These are phyloP conservation scores for Escallonia herrerae DNA, from an alignment of 129 eudicot genomes.

Conservation along the genomic window DNA sequence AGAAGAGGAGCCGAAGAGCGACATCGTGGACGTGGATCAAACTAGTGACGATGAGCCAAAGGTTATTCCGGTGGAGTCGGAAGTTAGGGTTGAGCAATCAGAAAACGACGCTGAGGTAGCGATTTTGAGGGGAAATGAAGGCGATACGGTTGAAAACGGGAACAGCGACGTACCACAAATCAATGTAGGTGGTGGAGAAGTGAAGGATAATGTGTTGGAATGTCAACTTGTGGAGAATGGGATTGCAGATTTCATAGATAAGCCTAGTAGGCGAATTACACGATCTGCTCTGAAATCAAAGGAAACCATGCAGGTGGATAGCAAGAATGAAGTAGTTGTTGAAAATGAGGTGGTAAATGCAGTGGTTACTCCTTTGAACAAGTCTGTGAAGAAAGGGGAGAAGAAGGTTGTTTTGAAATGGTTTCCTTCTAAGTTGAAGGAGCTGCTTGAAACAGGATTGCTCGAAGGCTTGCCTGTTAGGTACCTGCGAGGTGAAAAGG, in stretches of 20 bases:
- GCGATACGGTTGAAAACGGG: slow-evolving; percentile 6
- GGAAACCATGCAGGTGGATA: slow-evolving; percentile 11
- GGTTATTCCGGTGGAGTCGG: slow-evolving; percentile 21
- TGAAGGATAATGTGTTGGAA: not conserved
- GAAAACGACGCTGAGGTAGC: no score
- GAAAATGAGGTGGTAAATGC: not conserved
- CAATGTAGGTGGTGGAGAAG: slow-evolving; percentile 7
- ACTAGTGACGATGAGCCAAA: slow-evolving; percentile 16
- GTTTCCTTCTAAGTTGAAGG: slow-evolving; percentile 32
- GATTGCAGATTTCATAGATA: not conserved
- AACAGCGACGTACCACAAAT: not conserved
- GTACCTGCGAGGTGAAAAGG: slow-evolving; percentile 65
- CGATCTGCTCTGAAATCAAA: slow-evolving; percentile 22
- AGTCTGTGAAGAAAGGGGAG: slow-evolving; percentile 8
- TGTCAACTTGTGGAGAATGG: not conserved
- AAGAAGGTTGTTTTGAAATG: slow-evolving; percentile 2
- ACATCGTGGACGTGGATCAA: slow-evolving; percentile 15
- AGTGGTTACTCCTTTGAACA: not conserved
- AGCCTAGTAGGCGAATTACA: slow-evolving; percentile 21
- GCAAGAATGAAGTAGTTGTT: slow-evolving; percentile 33
- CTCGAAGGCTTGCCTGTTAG: slow-evolving; percentile 61
- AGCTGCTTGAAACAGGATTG: slow-evolving; percentile 74
- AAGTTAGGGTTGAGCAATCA: slow-evolving; percentile 5
- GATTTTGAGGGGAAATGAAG: slow-evolving; percentile 6
- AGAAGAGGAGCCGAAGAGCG: slow-evolving; percentile 28